Conservation (phyloP, 805 yeast species). For the Kodamaea jinghongensis region DNA sequence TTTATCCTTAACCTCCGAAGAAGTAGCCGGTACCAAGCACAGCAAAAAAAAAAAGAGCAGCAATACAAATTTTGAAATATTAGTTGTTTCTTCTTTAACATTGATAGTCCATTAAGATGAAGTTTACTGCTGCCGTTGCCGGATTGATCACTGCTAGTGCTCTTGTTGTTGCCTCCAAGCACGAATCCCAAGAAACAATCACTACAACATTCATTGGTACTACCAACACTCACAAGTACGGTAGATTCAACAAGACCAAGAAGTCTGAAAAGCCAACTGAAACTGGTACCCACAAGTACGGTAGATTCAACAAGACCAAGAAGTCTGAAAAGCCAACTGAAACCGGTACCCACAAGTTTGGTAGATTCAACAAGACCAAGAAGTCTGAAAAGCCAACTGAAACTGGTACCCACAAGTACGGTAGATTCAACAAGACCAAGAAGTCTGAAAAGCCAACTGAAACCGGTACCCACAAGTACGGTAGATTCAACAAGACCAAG, state of each 20-base stretch:
- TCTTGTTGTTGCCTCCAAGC: slow-evolving; percentile 20
- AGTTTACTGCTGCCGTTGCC: slow-evolving; percentile 40
- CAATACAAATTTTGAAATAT: neutral
- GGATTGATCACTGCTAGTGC: slow-evolving; percentile 39
- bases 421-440: slow-evolving; percentile 37
- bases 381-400: slow-evolving; percentile 15
- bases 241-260: slow-evolving; percentile 24
- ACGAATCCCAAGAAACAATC: slow-evolving; percentile 13
- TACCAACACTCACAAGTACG: slow-evolving; percentile 22
- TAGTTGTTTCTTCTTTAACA: neutral
- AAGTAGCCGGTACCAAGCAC: neutral
- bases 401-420: slow-evolving; percentile 28
- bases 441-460: slow-evolving; percentile 30
- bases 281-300: slow-evolving; percentile 45
- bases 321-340: slow-evolving; percentile 17
- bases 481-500: slow-evolving; percentile 37
- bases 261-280: slow-evolving; percentile 29
- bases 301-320: slow-evolving; percentile 53
- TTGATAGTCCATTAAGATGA: slow-evolving; percentile 27
- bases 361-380: slow-evolving; percentile 54
- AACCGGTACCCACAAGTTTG: slow-evolving; percentile 46
- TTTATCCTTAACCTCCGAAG: too few relatives aligned
- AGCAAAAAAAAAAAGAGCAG: neutral
- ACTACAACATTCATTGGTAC: slow-evolving; percentile 32
- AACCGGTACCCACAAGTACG: slow-evolving; percentile 33